A percentile compares a stretch with the other conserved stretches of the same genome.
Evolutionary conservation across 148 eudicot genomes (phyloP).

Genomic region (Persicaria maculosa): DNA sequence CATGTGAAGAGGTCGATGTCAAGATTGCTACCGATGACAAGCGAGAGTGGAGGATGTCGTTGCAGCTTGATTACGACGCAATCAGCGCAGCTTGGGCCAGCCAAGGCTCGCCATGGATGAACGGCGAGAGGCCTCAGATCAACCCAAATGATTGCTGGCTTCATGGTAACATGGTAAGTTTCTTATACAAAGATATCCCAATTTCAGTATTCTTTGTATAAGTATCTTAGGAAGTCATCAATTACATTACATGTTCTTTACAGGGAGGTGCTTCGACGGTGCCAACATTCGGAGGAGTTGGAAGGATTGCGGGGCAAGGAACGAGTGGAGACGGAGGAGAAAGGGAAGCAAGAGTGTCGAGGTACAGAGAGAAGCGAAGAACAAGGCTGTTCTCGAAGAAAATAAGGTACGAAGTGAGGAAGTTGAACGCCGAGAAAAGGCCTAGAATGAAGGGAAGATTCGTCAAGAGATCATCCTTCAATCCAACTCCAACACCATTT

Average conservation of each 20-base stretch:
- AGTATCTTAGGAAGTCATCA: no score
- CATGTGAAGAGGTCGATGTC: constrained; percentile 22
- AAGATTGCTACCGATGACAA: constrained; percentile 12
- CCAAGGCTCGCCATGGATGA: constrained; percentile 63
- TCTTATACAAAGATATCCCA: neutral
- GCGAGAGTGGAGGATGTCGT: constrained; percentile 23
- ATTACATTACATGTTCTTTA: neutral
- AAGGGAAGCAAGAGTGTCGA: constrained; percentile 78
- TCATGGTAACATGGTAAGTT: constrained; percentile 46
- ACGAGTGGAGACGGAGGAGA: constrained; percentile 37
- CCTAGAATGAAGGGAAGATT: constrained; percentile 97
- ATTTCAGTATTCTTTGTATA: no score
- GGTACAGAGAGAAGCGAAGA: constrained; percentile 85
- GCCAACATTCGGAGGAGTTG: neutral
- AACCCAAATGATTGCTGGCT: constrained; percentile 58
- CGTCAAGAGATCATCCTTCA: constrained; percentile 61
- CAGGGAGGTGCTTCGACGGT: neutral
- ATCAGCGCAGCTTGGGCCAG: constrained; percentile 59
- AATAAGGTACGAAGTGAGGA: constrained; percentile 93
- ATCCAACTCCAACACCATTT: neutral
- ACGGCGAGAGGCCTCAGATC: constrained; percentile 61
- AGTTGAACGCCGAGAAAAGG: constrained; percentile 92
- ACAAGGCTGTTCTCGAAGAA: constrained; percentile 87
- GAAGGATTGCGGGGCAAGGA: neutral
- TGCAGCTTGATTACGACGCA: constrained; percentile 64